These are phyloP conservation scores for Pulicaria dysenterica DNA, from an alignment of 129 eudicot species.

Conservation along the genomic window DNA sequence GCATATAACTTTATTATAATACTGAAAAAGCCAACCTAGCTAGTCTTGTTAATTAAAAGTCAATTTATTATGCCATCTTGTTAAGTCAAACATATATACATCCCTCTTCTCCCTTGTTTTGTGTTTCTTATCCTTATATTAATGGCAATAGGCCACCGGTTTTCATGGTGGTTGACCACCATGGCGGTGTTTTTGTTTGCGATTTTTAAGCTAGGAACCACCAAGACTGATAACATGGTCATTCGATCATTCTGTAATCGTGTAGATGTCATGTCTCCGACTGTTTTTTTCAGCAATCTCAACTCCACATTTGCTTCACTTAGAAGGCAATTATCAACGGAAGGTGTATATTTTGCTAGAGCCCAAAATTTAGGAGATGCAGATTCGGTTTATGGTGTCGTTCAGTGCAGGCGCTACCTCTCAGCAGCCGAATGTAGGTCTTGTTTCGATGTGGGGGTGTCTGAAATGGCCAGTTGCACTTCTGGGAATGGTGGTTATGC, in stretches of 20 bases:
- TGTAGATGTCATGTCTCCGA: slow-evolving; percentile 37
- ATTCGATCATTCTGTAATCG: slow-evolving; percentile 49
- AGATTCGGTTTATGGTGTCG: slow-evolving; percentile 61
- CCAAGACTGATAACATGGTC: slow-evolving; percentile 15
- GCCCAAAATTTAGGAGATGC: slow-evolving; percentile 47
- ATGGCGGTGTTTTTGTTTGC: neutral
- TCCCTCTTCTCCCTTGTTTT: neutral
- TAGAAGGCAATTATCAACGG: slow-evolving; percentile 38
- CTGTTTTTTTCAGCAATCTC: slow-evolving; percentile 40
- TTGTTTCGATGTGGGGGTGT: slow-evolving; percentile 54
- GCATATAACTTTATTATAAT: too few species aligned
- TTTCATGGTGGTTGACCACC: neutral
- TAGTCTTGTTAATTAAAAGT: too few species aligned
- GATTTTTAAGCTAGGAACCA: neutral
- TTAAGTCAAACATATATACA: neutral
- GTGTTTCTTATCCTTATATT: neutral
- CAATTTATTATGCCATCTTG: neutral
- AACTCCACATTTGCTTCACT: slow-evolving; percentile 52
- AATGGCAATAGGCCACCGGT: slow-evolving; percentile 12
- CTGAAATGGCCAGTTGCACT: slow-evolving; percentile 43
- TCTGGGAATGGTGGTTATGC: slow-evolving; percentile 62
- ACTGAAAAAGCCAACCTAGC: too few species aligned
- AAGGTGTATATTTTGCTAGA: slow-evolving; percentile 45
- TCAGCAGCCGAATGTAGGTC: slow-evolving; percentile 43
- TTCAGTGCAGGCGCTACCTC: slow-evolving; percentile 56